phyloP scores from a whole-genome alignment of 1,139 yeast genomes.

The Lodderomyces parapsilosis region DNA sequence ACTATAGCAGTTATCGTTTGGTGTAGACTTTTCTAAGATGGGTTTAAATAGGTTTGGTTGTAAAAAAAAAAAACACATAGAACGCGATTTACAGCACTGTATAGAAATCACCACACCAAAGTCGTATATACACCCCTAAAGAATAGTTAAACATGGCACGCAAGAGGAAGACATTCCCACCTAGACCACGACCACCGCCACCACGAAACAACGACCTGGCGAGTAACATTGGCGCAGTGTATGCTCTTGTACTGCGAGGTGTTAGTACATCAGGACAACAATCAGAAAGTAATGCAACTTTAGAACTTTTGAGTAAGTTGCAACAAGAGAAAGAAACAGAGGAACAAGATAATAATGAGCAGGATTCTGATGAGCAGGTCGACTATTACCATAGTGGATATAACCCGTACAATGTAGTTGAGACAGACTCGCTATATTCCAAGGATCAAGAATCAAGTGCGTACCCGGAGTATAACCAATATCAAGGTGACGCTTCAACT shows the following conservation, averaged over 20 bases:
- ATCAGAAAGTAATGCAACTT: conserved; percentile 1
- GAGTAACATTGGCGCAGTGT: neutral
- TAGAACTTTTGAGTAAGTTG: conserved; percentile 2
- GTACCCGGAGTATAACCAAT: neutral
- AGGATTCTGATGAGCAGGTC: no score
- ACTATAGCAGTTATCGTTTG: neutral
- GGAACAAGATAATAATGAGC: neutral
- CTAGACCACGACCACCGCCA: neutral
- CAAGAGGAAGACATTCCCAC: neutral
- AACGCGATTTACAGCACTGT: neutral
- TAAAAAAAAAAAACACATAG: neutral
- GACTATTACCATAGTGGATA: neutral
- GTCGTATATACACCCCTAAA: neutral
- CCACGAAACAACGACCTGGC: neutral
- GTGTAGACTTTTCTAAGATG: neutral
- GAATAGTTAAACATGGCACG: conserved; percentile 2
- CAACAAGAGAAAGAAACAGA: neutral
- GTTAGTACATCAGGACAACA: neutral
- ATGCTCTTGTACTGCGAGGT: neutral
- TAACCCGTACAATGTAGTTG: neutral
- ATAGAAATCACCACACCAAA: neutral
- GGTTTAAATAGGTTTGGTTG: neutral
- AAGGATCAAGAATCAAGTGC: neutral
- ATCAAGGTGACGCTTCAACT: neutral
- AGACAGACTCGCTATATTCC: neutral